phyloP scores from a whole-genome alignment of 2,329 filamentous ascomycete genomes.

The Penicillium sp. region DNA sequence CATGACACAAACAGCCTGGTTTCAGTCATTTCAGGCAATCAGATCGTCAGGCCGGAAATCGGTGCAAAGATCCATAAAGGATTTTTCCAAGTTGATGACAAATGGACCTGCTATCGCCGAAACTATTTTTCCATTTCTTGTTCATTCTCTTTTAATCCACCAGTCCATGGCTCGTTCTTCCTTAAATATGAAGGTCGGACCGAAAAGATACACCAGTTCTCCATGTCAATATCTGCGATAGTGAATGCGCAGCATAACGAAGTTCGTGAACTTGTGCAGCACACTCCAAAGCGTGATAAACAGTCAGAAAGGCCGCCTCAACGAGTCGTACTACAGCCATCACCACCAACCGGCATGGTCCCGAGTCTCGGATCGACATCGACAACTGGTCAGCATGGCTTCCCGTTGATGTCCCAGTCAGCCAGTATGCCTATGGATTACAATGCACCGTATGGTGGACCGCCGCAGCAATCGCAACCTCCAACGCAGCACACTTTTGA shows the following conservation, averaged over 20 bases:
- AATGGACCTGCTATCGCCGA: conserved; percentile 90
- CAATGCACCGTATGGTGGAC: conserved; percentile 34
- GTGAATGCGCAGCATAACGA: conserved; percentile 78
- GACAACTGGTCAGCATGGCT: conserved; percentile 31
- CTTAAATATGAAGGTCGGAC: conserved; percentile 54
- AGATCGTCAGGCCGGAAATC: conserved; percentile 71
- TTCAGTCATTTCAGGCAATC: conserved; percentile 39
- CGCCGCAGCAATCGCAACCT: conserved; percentile 39
- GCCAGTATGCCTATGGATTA: conserved; percentile 42
- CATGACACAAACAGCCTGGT: conserved; percentile 44
- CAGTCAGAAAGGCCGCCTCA: conserved; percentile 78
- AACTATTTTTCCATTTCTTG: conserved; percentile 91
- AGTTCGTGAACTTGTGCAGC: conserved; percentile 81
- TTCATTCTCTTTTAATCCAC: conserved; percentile 74
- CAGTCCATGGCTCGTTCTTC: conserved; percentile 61
- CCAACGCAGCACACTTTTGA: conserved; percentile 71
- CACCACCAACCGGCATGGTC: conserved; percentile 58
- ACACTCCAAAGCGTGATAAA: conserved; percentile 90
- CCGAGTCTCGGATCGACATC: conserved; percentile 32
- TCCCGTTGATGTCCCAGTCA: conserved; percentile 31
- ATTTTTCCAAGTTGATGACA: conserved; percentile 78
- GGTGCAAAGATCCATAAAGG: conserved; percentile 85
- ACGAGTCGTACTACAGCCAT: conserved; percentile 69
- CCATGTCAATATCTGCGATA: conserved; percentile 82
- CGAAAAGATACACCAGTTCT: conserved; percentile 72